Conservation (phyloP, 106 monocot genomes). For the Allium cepa region DNA sequence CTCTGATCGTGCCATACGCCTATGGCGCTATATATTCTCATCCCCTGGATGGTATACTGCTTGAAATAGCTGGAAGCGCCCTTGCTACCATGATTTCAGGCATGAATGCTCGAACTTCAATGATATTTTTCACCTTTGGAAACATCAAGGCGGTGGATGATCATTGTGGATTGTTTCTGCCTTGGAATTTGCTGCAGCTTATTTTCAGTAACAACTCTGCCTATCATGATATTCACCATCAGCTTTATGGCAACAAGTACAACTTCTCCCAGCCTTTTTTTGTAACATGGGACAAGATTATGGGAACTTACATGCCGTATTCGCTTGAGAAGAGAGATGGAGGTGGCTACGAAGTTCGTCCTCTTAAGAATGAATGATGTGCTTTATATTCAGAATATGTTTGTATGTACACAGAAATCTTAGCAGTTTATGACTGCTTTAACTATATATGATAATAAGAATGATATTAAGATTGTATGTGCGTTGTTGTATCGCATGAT, state of each 20-base stretch:
- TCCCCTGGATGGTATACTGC: no score
- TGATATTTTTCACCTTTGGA: conserved; percentile 31
- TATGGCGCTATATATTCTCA: no score
- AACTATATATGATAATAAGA: no score
- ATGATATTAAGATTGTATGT: no score
- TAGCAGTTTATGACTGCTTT: no score
- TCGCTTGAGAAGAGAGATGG: conserved; percentile 24
- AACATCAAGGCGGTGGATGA: conserved; percentile 24
- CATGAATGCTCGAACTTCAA: conserved; percentile 19
- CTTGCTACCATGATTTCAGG: neutral
- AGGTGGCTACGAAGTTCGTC: conserved; percentile 27
- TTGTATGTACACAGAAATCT: no score
- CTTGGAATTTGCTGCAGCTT: conserved; percentile 7
- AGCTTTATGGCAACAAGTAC: conserved; percentile 30
- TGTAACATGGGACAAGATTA: conserved; percentile 29
- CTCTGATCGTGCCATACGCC: no score
- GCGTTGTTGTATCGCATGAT: no score
- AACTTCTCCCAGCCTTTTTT: conserved; percentile 41
- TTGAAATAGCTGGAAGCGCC: no score
- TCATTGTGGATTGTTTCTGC: conserved; percentile 16
- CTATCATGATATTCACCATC: conserved; percentile 34
- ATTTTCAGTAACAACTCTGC: conserved; percentile 25
- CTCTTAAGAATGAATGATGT: neutral
- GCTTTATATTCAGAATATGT: no score
- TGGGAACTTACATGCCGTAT: conserved; percentile 38